Evolutionary conservation across 2,329 filamentous ascomycete genomes (phyloP).

Genomic region (Talaromyces sp.): DNA sequence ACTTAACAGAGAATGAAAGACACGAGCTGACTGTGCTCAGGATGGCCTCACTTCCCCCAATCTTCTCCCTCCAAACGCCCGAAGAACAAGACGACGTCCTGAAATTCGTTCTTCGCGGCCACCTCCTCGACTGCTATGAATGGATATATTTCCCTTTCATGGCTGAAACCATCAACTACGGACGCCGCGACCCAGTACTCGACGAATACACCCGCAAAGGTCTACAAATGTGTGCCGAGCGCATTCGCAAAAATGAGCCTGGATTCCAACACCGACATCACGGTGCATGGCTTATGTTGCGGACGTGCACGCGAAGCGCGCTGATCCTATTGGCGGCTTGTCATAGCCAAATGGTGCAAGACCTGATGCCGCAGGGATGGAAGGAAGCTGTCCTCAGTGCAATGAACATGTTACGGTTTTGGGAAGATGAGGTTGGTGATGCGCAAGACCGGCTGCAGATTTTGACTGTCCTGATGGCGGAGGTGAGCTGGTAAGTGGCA

Average conservation of each 20-base stretch:
- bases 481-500: slow-evolving; percentile 13
- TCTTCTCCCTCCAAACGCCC: slow-evolving; percentile 23
- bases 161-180: slow-evolving; percentile 28
- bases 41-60: slow-evolving; percentile 21
- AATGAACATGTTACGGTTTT: slow-evolving; percentile 27
- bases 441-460: slow-evolving; percentile 25
- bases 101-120: slow-evolving; percentile 34
- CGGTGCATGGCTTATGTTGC: slow-evolving; percentile 34
- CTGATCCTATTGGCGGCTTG: slow-evolving; percentile 27
- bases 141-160: slow-evolving; percentile 40
- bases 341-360: slow-evolving; percentile 19
- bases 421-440: slow-evolving; percentile 27
- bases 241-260: slow-evolving; percentile 32
- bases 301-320: slow-evolving; percentile 32
- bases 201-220: slow-evolving; percentile 29
- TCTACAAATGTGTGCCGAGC: slow-evolving; percentile 30
- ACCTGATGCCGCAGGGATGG: slow-evolving; percentile 25
- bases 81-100: slow-evolving; percentile 30
- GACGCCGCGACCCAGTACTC: slow-evolving; percentile 19
- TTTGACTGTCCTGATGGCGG: slow-evolving; percentile 20
- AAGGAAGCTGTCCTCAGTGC: slow-evolving; percentile 25
- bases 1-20: background rate
- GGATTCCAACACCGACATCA: slow-evolving; percentile 34
- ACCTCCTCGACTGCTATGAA: slow-evolving; percentile 37
- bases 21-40: background rate